Evolutionary conservation across 2,329 filamentous ascomycete genomes (phyloP).

Genomic region (Fusarium irregulare): DNA sequence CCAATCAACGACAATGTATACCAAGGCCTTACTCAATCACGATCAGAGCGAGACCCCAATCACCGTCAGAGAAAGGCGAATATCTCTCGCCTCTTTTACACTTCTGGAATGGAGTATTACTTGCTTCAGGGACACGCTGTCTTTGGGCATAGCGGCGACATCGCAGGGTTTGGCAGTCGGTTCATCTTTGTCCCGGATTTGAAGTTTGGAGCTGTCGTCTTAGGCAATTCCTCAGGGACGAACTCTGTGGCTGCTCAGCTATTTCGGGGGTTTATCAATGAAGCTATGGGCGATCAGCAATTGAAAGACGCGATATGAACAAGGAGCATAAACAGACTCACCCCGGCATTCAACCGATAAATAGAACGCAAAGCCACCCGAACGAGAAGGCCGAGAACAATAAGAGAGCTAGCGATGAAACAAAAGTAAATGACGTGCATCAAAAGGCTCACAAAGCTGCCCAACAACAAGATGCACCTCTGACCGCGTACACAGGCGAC

Average conservation of each 20-base stretch:
- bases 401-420: not conserved
- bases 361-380: not conserved
- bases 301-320: not conserved
- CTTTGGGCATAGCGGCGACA: conserved; percentile 43
- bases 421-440: not conserved
- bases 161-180: conserved; percentile 42
- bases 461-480: conserved; percentile 2
- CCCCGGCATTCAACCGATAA: not conserved
- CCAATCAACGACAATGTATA: conserved; percentile 44
- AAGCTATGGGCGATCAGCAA: conserved; percentile 5
- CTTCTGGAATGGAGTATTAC: conserved; percentile 41
- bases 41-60: conserved; percentile 33
- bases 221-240: conserved; percentile 41
- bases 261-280: conserved; percentile 37
- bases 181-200: conserved; percentile 47
- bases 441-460: not conserved
- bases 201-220: conserved; percentile 43
- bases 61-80: conserved; percentile 11
- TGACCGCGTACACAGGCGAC: conserved; percentile 35
- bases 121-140: conserved; percentile 39
- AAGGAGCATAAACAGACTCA: not conserved
- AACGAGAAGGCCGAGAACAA: not conserved
- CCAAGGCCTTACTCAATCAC: conserved; percentile 33
- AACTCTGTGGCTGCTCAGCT: conserved; percentile 32
- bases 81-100: conserved; percentile 29